These are phyloP conservation scores for Opeltia flavorubescens DNA, from an alignment of 495 filamentous ascomycete genomes.

Conservation along the genomic window DNA sequence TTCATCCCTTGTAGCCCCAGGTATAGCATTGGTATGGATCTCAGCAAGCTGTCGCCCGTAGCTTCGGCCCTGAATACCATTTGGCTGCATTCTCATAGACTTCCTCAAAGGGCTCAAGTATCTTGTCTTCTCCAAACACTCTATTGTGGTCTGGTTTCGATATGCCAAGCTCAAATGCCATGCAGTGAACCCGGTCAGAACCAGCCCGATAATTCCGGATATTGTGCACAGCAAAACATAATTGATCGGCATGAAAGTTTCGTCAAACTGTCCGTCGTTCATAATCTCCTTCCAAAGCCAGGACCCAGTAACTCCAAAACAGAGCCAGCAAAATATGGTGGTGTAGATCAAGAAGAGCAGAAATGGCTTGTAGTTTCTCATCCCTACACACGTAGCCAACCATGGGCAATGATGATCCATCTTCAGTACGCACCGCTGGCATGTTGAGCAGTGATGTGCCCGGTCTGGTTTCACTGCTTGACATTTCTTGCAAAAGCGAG, in stretches of 20 bases:
- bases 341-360: slow-evolving; percentile 88
- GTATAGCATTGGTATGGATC: slow-evolving; percentile 71
- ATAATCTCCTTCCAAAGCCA: slow-evolving; percentile 80
- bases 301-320: slow-evolving; percentile 51
- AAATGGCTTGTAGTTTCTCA: slow-evolving; percentile 92
- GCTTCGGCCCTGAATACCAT: slow-evolving; percentile 41
- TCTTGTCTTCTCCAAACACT: slow-evolving; percentile 84
- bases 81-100: slow-evolving; percentile 46
- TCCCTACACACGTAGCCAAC: slow-evolving; percentile 88
- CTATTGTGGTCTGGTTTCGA: slow-evolving; percentile 79
- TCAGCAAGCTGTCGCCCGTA: slow-evolving; percentile 67
- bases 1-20: slow-evolving; percentile 62
- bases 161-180: slow-evolving; percentile 84
- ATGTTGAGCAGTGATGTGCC: slow-evolving; percentile 90
- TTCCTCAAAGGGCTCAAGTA: slow-evolving; percentile 71
- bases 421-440: slow-evolving; percentile 84
- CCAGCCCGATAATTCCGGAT: slow-evolving; percentile 78
- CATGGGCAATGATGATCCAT: slow-evolving; percentile 99
- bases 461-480: slow-evolving; percentile 87
- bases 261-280: slow-evolving; percentile 40
- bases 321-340: slow-evolving; percentile 69
- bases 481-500: slow-evolving; percentile 95
- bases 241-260: slow-evolving; percentile 75
- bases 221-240: slow-evolving; percentile 77
- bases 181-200: slow-evolving; percentile 73